Evolutionary conservation across 2,329 filamentous ascomycete species (phyloP), one percentile per base, ranked within the genome.

Genomic region (Claviceps sorghi): DNA sequence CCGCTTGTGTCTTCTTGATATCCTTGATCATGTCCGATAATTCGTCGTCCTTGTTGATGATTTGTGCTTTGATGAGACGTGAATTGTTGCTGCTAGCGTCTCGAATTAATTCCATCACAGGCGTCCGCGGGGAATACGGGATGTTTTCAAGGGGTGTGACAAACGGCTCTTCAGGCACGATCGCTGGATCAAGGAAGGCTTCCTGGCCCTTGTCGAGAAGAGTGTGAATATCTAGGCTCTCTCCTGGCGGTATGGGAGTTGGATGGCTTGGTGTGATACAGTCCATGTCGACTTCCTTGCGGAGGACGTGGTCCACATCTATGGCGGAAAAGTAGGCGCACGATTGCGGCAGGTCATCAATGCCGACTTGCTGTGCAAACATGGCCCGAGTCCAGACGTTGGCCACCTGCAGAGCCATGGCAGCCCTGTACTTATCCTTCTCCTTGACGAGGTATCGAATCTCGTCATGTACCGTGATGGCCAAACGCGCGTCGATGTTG

Each of bases 261-360:
- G 78, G 77, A 66, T 98, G 86, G 44, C 86, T 93, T 1, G 93
- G 93, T 0, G 93, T 98, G 44, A 97, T 70, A 65, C 93, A 98
- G 62, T 95, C 86, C 88, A 98, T 95, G 65, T 98, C 86, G 4
- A 98, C 94, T 67, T 98, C 93, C 65, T 98, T 98, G 50, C 93
- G 80, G n/a, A 98, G 75, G 3, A 98, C 90, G 60, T 88, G 83
- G 63, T 98, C 93, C 58, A 98, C 87, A 63, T 98, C 93, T 6
- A 98, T 82, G 3, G 93, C 91, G 1, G 87, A 94, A 69, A 98
- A 98, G 68, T 89, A 98, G 9, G 93, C 93, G 61, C 90, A 96
- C 0, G 86, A 83, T 63, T 97, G 93, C 0, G 94, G 93, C 10
- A 98, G 77, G 62, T 98, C 93, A 57, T 95, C 76, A 61, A 98